A percentile compares a stretch with the other conserved stretches of the same genome.
These are phyloP conservation scores for Leccinum pseudoinsigne DNA, from an alignment of 1,284 basidiomycete species.

Conservation along the genomic window DNA sequence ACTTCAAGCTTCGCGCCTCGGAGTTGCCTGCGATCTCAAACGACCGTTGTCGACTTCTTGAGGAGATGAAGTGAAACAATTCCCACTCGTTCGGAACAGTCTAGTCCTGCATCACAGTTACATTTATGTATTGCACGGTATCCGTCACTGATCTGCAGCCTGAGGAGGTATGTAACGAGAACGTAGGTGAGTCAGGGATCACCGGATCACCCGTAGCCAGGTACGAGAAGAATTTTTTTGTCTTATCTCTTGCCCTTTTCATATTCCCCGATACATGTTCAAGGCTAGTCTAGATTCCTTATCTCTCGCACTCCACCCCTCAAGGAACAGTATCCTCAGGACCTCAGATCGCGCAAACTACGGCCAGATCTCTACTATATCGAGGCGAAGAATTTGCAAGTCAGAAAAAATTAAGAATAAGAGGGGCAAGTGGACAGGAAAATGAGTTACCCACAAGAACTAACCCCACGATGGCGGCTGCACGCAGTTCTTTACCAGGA, in stretches of 20 bases:
- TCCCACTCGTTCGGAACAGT: not conserved
- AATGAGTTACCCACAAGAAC: not conserved
- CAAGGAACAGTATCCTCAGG: not conserved
- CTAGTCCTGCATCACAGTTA: not conserved
- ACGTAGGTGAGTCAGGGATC: not conserved
- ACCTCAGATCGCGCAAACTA: not conserved
- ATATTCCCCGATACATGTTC: not conserved
- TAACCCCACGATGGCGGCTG: conserved; percentile 6
- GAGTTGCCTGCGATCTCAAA: not conserved
- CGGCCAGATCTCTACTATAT: not conserved
- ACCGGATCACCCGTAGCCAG: not conserved
- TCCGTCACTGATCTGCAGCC: too few species aligned
- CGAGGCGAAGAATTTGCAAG: not conserved
- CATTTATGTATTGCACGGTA: not conserved
- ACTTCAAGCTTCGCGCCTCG: not conserved
- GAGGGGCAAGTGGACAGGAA: not conserved
- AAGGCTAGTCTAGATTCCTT: not conserved
- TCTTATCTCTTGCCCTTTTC: not conserved
- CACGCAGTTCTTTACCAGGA: conserved; percentile 1
- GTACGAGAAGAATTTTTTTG: not conserved
- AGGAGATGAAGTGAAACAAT: not conserved
- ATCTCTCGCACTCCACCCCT: not conserved
- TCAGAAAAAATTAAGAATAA: not conserved
- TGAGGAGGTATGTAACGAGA: not conserved
- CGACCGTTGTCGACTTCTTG: not conserved